Evolutionary conservation across 2,329 filamentous ascomycete species (phyloP).

Genomic region (Penicillium griseofulvum): DNA sequence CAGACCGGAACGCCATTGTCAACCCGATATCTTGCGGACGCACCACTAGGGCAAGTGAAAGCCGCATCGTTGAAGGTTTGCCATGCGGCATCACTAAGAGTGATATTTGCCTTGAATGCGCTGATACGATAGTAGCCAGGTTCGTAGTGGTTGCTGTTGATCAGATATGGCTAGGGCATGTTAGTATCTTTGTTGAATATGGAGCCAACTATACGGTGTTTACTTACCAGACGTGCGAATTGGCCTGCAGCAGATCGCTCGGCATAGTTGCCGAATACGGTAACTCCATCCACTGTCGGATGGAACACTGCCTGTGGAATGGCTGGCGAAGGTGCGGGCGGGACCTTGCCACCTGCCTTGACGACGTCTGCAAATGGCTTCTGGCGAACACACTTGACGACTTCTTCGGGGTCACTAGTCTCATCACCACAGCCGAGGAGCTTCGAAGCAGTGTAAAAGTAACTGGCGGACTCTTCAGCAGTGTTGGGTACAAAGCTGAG

Average conservation of each 20-base stretch:
- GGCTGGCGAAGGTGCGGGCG: slow-evolving; percentile 29
- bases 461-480: slow-evolving; percentile 32
- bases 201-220: background rate
- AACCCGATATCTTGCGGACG: slow-evolving; percentile 39
- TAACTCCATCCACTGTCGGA: slow-evolving; percentile 42
- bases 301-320: slow-evolving; percentile 39
- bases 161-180: slow-evolving; percentile 37
- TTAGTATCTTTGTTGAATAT: background rate
- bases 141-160: slow-evolving; percentile 49
- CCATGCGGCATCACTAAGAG: slow-evolving; percentile 42
- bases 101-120: slow-evolving; percentile 41
- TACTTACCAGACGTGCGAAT: slow-evolving; percentile 39
- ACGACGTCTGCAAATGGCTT: slow-evolving; percentile 39
- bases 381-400: slow-evolving; percentile 42
- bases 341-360: slow-evolving; percentile 38
- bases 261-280: slow-evolving; percentile 46
- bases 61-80: slow-evolving; percentile 44
- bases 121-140: slow-evolving; percentile 50
- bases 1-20: slow-evolving; percentile 41
- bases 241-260: slow-evolving; percentile 31
- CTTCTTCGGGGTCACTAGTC: slow-evolving; percentile 22
- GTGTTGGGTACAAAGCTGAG: slow-evolving; percentile 47
- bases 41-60: slow-evolving; percentile 48
- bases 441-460: slow-evolving; percentile 46
- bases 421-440: slow-evolving; percentile 40